Evolutionary conservation across 306 rosid genomes (phyloP), one percentile per base, ranked within the genome.

Genomic region (Malus asiatica): DNA sequence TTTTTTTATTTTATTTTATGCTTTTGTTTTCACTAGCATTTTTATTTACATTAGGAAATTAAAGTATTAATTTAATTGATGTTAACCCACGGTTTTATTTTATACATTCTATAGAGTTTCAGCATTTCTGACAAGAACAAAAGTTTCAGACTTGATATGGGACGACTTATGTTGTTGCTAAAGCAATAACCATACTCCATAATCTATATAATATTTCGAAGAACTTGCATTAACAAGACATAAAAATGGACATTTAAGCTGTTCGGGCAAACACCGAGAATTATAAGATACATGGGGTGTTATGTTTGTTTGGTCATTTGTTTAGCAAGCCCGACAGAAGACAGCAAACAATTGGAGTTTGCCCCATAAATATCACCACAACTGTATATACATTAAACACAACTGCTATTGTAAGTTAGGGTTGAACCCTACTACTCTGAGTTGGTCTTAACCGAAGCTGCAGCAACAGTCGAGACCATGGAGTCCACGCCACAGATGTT

Each of bases 401-500:
- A 42, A 22, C 57, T 22, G 74, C 22, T 10, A 45, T 8, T 18
- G 62, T 73, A 9, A 23, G 46, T 38, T 29, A 33, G 7, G n/a
- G 33, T 76, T 19, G 29, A 35, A 4, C 71, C 48, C 81, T 85
- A 16, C 62, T 57, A 79, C 40, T 76, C 82, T 16, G 81, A 30
- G 40, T 68, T 46, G 59, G 82, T 86, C 30, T 84, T 82, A 48
- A 86, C 86, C 2, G 70, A 66, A 4, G 51, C 70, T 2, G 96
- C 91, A 4, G 96, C 96, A 33, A 89, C 96, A 5, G 96, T 88
- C 46, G 96, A 90, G 71, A 90, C 96, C 93, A 90, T 85, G 62
- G 96, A 87, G 71, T 90, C 96, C 15, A 92, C 99, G 30, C 99
- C 99, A 32, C 99, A 95, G 33, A 95, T 74, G 58, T 95, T 95